Evolutionary conservation across 2,329 filamentous ascomycete species (phyloP).

Genomic region (Claviceps spartinae): DNA sequence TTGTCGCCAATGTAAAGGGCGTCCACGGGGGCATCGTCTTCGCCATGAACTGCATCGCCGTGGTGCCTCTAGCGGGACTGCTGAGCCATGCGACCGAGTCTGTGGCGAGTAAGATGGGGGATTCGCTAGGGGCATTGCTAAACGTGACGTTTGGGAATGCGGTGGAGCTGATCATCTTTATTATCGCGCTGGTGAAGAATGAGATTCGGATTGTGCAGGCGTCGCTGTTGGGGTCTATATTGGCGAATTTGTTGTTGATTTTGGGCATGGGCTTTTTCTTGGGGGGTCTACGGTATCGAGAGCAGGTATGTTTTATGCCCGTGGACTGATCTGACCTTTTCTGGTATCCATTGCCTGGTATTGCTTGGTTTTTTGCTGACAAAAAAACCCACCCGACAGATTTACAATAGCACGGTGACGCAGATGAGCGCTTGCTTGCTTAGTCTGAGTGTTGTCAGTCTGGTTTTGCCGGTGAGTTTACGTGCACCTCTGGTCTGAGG

Average conservation of each 20-base stretch:
- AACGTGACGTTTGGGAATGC: slow-evolving; percentile 72
- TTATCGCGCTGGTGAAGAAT: slow-evolving; percentile 25
- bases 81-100: slow-evolving; percentile 63
- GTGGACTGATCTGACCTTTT: no score
- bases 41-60: slow-evolving; percentile 61
- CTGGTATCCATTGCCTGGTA: no score
- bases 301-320: slow-evolving; percentile 44
- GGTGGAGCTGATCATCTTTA: slow-evolving; percentile 65
- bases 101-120: slow-evolving; percentile 58
- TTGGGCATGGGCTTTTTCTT: slow-evolving; percentile 85
- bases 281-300: slow-evolving; percentile 72
- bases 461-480: slow-evolving; percentile 59
- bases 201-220: slow-evolving; percentile 88
- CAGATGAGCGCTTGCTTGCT: slow-evolving; percentile 93
- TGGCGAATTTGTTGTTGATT: slow-evolving; percentile 79
- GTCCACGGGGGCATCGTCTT: slow-evolving; percentile 51
- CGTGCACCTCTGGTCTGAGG: no score
- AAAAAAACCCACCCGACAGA: slow-evolving; percentile 25
- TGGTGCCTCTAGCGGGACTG: slow-evolving; percentile 60
- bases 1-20: slow-evolving; percentile 38
- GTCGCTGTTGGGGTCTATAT: slow-evolving; percentile 75
- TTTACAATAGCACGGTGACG: slow-evolving; percentile 90
- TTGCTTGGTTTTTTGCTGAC: neutral
- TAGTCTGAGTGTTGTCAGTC: slow-evolving; percentile 78
- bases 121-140: slow-evolving; percentile 58